Conservation (phyloP, 1,139 yeast genomes). For the Geotrichum australiense region DNA sequence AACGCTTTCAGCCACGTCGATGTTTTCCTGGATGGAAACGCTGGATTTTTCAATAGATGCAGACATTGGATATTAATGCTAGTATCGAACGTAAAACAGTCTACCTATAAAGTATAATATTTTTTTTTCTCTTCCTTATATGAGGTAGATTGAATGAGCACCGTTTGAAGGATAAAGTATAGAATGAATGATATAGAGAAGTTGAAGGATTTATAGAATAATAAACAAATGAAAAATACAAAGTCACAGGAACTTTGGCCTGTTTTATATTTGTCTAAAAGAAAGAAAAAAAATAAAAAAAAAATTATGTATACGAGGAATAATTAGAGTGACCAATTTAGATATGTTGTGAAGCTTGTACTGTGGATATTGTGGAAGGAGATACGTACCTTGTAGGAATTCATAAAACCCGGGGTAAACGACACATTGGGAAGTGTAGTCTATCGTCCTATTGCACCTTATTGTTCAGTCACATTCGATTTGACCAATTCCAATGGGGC, state of each 20-base stretch:
- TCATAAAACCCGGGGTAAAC: too few species aligned
- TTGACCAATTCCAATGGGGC: too few species aligned
- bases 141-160: neutral
- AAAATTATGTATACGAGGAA: too few species aligned
- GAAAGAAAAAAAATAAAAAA: neutral
- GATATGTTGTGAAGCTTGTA: too few species aligned
- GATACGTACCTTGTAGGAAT: too few species aligned
- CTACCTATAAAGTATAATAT: too few species aligned
- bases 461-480: too few species aligned
- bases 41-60: neutral
- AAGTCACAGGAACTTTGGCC: neutral
- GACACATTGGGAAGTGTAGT: too few species aligned
- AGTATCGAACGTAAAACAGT: neutral
- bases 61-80: neutral
- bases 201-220: neutral
- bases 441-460: too few species aligned
- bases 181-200: neutral
- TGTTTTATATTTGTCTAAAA: neutral
- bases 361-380: too few species aligned
- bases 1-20: neutral
- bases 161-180: neutral
- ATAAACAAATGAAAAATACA: neutral
- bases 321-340: too few species aligned
- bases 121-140: conserved; percentile 6
- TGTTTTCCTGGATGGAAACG: neutral